These are phyloP conservation scores for Kwoniella sp. DNA, from an alignment of 768 basidiomycete species.

Conservation along the genomic window DNA sequence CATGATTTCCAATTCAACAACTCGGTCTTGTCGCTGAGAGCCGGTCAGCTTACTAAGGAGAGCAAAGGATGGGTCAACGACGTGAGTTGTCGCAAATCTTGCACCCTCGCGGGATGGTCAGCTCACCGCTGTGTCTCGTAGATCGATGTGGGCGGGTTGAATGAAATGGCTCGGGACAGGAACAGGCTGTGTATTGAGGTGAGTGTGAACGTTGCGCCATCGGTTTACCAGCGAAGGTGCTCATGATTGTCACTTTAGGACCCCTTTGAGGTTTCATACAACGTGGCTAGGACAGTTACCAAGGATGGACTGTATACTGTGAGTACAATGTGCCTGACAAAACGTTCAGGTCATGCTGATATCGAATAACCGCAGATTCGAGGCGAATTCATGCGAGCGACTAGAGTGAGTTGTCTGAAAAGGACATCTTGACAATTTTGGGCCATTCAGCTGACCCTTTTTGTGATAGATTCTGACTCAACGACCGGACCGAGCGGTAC, in stretches of 20 bases:
- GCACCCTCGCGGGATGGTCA: background rate
- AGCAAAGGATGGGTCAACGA: constrained; percentile 94
- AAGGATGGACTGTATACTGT: constrained; percentile 94
- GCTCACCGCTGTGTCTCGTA: constrained; percentile 10
- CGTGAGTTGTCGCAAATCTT: constrained; percentile 62
- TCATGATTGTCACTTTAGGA: constrained; percentile 62
- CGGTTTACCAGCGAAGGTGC: background rate
- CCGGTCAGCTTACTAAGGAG: constrained; percentile 85
- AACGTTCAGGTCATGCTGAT: background rate
- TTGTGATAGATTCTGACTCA: constrained; percentile 69
- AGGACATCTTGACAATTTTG: no score
- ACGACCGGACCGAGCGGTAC: constrained; percentile 77
- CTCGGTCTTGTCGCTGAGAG: constrained; percentile 86
- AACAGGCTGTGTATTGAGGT: constrained; percentile 97
- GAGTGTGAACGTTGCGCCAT: no score
- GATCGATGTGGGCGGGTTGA: constrained; percentile 58
- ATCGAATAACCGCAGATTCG: constrained; percentile 68
- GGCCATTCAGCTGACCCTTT: constrained; percentile 15
- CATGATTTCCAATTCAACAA: constrained; percentile 90
- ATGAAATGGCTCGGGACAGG: constrained; percentile 68
- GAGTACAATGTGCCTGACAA: constrained; percentile 42
- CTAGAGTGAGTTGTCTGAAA: constrained; percentile 52
- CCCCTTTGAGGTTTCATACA: constrained; percentile 94
- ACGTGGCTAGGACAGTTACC: constrained; percentile 94
- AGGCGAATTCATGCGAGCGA: constrained; percentile 96